Evolutionary conservation across 495 filamentous ascomycete genomes (phyloP).

Genomic region (Wilcoxina mikolae): DNA sequence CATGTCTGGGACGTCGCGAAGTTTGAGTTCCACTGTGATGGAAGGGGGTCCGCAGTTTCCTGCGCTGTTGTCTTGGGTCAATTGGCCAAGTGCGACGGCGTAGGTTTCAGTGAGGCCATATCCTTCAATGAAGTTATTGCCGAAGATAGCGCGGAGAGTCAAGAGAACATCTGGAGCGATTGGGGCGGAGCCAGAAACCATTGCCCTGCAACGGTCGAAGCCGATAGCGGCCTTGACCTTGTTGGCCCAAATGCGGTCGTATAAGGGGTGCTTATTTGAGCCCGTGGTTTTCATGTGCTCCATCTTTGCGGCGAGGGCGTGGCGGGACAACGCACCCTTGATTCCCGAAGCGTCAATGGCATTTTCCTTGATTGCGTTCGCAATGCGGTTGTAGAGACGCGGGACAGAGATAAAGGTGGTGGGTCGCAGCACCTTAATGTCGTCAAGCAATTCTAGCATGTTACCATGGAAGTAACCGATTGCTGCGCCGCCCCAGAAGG

Average conservation of each 20-base stretch:
- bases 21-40: constrained; percentile 56
- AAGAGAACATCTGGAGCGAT: constrained; percentile 74
- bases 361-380: constrained; percentile 56
- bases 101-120: constrained; percentile 97
- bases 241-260: constrained; percentile 84
- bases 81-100: constrained; percentile 56
- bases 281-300: constrained; percentile 61
- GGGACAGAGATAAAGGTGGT: constrained; percentile 80
- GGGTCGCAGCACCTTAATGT: constrained; percentile 73
- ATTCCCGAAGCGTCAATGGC: constrained; percentile 68
- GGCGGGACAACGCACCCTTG: constrained; percentile 66
- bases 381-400: constrained; percentile 84
- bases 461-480: constrained; percentile 96
- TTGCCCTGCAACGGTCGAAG: constrained; percentile 52
- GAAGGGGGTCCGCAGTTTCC: constrained; percentile 71
- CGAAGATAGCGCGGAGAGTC: constrained; percentile 74
- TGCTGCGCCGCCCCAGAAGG: constrained; percentile 53
- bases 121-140: constrained; percentile 69
- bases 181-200: constrained; percentile 84
- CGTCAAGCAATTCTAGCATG: constrained; percentile 73
- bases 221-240: constrained; percentile 74
- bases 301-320: constrained; percentile 64
- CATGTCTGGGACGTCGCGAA: constrained; percentile 84
- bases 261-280: constrained; percentile 69
- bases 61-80: constrained; percentile 48